phyloP scores from a whole-genome alignment of 495 filamentous ascomycete species.

The Schizothecium vesticola region DNA sequence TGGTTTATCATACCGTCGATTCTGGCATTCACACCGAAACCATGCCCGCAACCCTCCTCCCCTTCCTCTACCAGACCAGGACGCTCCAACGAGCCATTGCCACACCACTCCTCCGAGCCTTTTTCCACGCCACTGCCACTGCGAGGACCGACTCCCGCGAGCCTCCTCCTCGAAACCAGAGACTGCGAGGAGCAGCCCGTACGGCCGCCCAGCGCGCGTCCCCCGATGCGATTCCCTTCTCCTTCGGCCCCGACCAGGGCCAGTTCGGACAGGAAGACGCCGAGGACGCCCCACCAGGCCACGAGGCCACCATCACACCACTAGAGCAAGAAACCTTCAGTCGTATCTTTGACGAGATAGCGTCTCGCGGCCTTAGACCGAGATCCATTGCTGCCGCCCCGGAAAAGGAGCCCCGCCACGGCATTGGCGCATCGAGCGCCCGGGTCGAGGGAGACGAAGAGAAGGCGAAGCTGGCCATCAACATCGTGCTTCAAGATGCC shows the following conservation, averaged over 20 bases:
- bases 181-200: background rate
- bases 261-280: constrained; percentile 1
- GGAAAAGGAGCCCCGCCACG: background rate
- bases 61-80: constrained; percentile 69
- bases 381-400: background rate
- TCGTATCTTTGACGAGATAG: constrained; percentile 54
- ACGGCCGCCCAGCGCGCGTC: background rate
- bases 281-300: constrained; percentile 11
- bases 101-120: constrained; percentile 17
- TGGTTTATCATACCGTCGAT: background rate
- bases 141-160: background rate
- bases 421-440: background rate
- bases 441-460: background rate
- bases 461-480: constrained; percentile 13
- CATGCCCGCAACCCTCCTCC: constrained; percentile 42
- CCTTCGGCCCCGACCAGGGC: constrained; percentile 19
- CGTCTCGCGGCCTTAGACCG: constrained; percentile 15
- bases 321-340: constrained; percentile 51
- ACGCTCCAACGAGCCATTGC: constrained; percentile 41
- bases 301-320: constrained; percentile 50
- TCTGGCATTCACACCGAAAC: background rate
- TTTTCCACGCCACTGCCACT: constrained; percentile 12
- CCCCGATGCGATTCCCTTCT: constrained; percentile 37
- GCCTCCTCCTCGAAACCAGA: background rate
- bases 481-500: constrained; percentile 35